phyloP scores from a whole-genome alignment of 2,329 filamentous ascomycete genomes.

The Fusarium xyrophilum region DNA sequence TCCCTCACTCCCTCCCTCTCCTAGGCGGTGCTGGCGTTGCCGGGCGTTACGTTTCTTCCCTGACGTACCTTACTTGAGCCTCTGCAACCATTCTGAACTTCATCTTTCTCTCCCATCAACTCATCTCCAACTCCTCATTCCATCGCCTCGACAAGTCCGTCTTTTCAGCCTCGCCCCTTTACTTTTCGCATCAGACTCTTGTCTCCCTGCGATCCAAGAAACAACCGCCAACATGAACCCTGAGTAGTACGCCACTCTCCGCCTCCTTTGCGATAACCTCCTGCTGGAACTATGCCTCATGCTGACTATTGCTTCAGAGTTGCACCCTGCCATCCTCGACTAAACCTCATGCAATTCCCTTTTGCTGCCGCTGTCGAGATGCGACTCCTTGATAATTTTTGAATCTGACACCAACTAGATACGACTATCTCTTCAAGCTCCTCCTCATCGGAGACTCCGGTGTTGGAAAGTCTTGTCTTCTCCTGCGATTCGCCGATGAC shows the following conservation, averaged over 20 bases:
- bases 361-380: constrained; percentile 3
- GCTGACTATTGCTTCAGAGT: constrained; percentile 43
- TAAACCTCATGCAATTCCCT: background rate
- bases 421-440: constrained; percentile 99
- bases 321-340: constrained; percentile 11
- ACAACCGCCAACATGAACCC: constrained; percentile 77
- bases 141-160: constrained; percentile 27
- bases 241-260: constrained; percentile 75
- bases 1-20: constrained; percentile 17
- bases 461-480: constrained; percentile 99
- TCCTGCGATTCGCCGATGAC: constrained; percentile 97
- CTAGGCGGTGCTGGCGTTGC: constrained; percentile 39
- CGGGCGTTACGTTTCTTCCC: constrained; percentile 45
- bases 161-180: constrained; percentile 3
- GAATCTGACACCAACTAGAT: constrained; percentile 66
- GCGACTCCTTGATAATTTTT: constrained; percentile 24
- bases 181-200: constrained; percentile 8
- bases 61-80: constrained; percentile 49
- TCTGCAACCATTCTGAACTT: constrained; percentile 42
- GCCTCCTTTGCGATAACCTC: constrained; percentile 44
- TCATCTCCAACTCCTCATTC: constrained; percentile 37
- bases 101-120: constrained; percentile 40
- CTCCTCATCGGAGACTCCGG: constrained; percentile 99
- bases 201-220: constrained; percentile 18
- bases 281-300: constrained; percentile 36